These are phyloP conservation scores for Falciphora oryzae DNA, from an alignment of 2,329 filamentous ascomycete species.

Conservation along the genomic window DNA sequence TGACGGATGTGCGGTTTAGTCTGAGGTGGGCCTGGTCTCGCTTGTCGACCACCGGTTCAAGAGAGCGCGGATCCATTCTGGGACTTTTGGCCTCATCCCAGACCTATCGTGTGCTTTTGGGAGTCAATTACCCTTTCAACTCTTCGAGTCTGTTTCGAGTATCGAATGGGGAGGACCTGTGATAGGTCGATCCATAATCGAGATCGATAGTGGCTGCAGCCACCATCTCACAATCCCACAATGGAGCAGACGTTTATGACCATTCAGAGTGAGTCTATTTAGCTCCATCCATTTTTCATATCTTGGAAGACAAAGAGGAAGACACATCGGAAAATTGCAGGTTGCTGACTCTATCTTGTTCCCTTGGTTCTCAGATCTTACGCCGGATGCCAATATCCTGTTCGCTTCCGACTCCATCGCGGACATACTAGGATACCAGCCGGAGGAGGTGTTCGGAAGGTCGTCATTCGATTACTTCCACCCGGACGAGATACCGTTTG, in stretches of 20 bases:
- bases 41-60: no score
- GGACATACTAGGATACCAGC: slow-evolving; percentile 75
- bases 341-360: background rate
- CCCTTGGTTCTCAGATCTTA: slow-evolving; percentile 52
- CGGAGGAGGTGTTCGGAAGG: slow-evolving; percentile 67
- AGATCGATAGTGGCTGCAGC: no score
- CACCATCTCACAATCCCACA: slow-evolving; percentile 14
- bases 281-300: slow-evolving; percentile 9
- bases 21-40: no score
- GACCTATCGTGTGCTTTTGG: no score
- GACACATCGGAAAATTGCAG: background rate
- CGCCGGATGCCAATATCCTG: slow-evolving; percentile 69
- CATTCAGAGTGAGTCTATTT: slow-evolving; percentile 65
- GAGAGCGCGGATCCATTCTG: no score
- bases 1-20: no score
- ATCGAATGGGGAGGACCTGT: no score
- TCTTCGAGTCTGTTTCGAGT: no score
- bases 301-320: background rate
- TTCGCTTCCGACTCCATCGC: slow-evolving; percentile 79
- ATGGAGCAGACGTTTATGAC: slow-evolving; percentile 91
- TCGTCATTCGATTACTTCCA: slow-evolving; percentile 87
- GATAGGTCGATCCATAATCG: no score
- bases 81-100: no score
- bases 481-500: slow-evolving; percentile 71
- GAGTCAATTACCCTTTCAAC: no score